Percentiles rank a stretch among this genome's conserved stretches.
These are phyloP conservation scores for Eutrema salsugineum DNA, from an alignment of 441 rosid genomes.

Conservation along the genomic window DNA sequence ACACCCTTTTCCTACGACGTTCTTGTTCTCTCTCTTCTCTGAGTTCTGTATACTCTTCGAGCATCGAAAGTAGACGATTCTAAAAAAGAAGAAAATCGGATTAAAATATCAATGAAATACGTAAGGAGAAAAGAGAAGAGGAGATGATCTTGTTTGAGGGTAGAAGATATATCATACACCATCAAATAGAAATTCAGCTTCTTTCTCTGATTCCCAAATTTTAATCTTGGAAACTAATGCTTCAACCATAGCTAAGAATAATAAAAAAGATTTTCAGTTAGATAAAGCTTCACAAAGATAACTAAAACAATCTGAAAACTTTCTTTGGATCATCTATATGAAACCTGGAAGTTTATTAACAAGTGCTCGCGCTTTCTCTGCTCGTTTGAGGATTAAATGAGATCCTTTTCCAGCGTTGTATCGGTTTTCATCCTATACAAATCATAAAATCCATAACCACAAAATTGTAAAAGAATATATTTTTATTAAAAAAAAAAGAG, in stretches of 20 bases:
- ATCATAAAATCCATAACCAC: slow-evolving; percentile 8
- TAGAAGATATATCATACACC: slow-evolving; percentile 41
- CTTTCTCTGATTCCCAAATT: slow-evolving; percentile 80
- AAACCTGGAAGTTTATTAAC: slow-evolving; percentile 76
- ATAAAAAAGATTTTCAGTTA: neutral
- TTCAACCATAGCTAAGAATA: slow-evolving; percentile 65
- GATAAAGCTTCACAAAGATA: neutral
- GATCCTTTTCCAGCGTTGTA: slow-evolving; percentile 87
- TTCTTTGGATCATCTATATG: neutral
- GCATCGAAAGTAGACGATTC: slow-evolving; percentile 75
- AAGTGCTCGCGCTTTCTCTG: slow-evolving; percentile 84
- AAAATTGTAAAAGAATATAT: neutral
- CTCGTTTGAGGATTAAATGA: slow-evolving; percentile 80
- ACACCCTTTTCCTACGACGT: slow-evolving; percentile 75
- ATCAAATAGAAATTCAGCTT: slow-evolving; percentile 64
- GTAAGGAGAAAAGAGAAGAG: neutral
- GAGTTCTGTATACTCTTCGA: slow-evolving; percentile 61
- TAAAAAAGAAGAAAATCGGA: slow-evolving; percentile 23
- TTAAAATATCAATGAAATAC: neutral
- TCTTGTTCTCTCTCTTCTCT: slow-evolving; percentile 85
- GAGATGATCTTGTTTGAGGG: slow-evolving; percentile 7
- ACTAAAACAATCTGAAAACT: neutral
- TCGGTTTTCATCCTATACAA: slow-evolving; percentile 71
- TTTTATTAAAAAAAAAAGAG: neutral
- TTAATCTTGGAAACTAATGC: slow-evolving; percentile 63